Percentiles rank a stretch among this genome's conserved stretches.
Evolutionary conservation across 1,284 basidiomycete genomes (phyloP).

Genomic region (Austroboletus novae-zelandiae): DNA sequence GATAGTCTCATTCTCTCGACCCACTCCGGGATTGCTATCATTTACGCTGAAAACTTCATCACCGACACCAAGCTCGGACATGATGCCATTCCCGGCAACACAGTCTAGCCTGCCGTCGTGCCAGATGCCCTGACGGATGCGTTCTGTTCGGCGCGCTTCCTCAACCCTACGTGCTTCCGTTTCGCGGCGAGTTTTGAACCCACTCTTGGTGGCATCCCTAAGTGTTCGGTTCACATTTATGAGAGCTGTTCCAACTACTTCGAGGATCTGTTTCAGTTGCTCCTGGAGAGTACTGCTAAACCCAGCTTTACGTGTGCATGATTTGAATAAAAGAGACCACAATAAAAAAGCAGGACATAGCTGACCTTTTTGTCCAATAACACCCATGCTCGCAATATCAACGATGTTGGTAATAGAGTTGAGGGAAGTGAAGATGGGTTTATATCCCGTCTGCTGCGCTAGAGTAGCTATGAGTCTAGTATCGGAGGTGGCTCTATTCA

Average conservation of each 20-base stretch:
- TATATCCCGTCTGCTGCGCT: conserved; percentile 85
- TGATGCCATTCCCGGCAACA: conserved; percentile 78
- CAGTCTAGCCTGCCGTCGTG: conserved; percentile 82
- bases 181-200: conserved; percentile 35
- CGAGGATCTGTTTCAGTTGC: conserved; percentile 86
- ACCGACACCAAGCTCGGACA: conserved; percentile 80
- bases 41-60: conserved; percentile 53
- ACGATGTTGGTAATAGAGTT: conserved; percentile 84
- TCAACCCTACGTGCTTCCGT: conserved; percentile 35
- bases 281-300: conserved; percentile 81
- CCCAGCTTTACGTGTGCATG: conserved; percentile 55
- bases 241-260: conserved; percentile 73
- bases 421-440: conserved; percentile 88
- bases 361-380: conserved; percentile 91
- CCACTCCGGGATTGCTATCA: conserved; percentile 30
- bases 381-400: conserved; percentile 88
- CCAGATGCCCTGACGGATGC: conserved; percentile 61
- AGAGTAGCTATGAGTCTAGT: conserved; percentile 65
- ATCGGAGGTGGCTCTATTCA: conserved; percentile 76
- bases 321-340: not conserved
- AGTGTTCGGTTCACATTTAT: conserved; percentile 59
- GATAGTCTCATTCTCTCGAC: conserved; percentile 8
- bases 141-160: conserved; percentile 37
- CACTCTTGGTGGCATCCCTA: conserved; percentile 43
- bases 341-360: not conserved